Evolutionary conservation across 768 basidiomycete species (phyloP).

Genomic region (Sporobolomyces pararoseus): DNA sequence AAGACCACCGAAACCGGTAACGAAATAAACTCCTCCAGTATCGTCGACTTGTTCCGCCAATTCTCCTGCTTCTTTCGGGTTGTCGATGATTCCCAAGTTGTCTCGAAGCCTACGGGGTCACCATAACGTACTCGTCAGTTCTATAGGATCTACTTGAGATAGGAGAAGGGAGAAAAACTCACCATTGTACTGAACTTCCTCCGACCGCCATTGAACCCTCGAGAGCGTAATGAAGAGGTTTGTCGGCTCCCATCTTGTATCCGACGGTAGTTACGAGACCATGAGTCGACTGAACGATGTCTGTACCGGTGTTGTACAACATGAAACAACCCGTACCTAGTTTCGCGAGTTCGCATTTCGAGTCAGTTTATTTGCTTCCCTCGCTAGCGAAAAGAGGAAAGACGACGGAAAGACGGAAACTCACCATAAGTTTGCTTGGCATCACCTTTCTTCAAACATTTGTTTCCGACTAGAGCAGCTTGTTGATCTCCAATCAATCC

Average conservation of each 20-base stretch:
- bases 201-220: constrained; percentile 95
- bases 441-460: constrained; percentile 81
- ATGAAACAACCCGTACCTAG: constrained; percentile 91
- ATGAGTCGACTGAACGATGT: constrained; percentile 77
- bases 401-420: not conserved
- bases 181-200: constrained; percentile 91
- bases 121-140: not conserved
- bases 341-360: not conserved
- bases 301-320: constrained; percentile 84
- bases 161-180: constrained; percentile 26
- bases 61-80: constrained; percentile 76
- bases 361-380: not conserved
- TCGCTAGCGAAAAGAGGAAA: not conserved
- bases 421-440: constrained; percentile 90
- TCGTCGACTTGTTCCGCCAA: constrained; percentile 71
- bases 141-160: not conserved
- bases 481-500: constrained; percentile 98
- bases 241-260: constrained; percentile 74
- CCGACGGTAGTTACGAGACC: constrained; percentile 90
- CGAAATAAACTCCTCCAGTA: constrained; percentile 90
- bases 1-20: constrained; percentile 87
- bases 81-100: constrained; percentile 73
- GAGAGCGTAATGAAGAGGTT: constrained; percentile 81
- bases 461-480: constrained; percentile 92
- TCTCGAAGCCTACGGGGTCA: constrained; percentile 68